Conservation (phyloP, 2,329 filamentous ascomycete genomes). For the Fusarium musae region DNA sequence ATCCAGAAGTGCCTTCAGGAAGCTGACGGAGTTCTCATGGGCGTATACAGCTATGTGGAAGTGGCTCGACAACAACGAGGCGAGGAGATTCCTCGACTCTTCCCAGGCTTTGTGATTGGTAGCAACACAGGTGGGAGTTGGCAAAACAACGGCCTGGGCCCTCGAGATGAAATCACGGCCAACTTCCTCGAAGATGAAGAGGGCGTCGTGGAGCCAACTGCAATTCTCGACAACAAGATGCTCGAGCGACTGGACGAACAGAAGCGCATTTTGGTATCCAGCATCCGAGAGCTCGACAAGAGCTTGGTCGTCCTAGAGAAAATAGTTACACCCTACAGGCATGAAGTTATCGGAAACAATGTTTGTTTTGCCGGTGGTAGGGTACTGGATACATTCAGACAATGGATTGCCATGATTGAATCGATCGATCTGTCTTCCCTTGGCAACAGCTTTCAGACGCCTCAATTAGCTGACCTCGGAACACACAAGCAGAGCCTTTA, state of each 20-base stretch:
- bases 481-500: conserved; percentile 93
- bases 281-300: conserved; percentile 88
- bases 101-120: conserved; percentile 92
- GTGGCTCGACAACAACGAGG: conserved; percentile 93
- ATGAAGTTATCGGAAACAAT: conserved; percentile 83
- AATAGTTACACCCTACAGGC: conserved; percentile 80
- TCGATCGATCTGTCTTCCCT: conserved; percentile 88
- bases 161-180: conserved; percentile 78
- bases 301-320: conserved; percentile 82
- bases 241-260: conserved; percentile 87
- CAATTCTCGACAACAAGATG: conserved; percentile 78
- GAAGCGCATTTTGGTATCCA: conserved; percentile 85
- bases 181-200: conserved; percentile 90
- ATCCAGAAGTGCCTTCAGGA: conserved; percentile 96
- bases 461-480: conserved; percentile 87
- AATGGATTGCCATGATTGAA: conserved; percentile 90
- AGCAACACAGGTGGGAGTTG: conserved; percentile 87
- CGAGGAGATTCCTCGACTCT: conserved; percentile 90
- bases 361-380: conserved; percentile 82
- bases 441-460: conserved; percentile 81
- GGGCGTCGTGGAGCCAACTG: conserved; percentile 74
- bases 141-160: conserved; percentile 76
- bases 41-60: conserved; percentile 96
- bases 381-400: conserved; percentile 88
- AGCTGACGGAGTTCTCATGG: conserved; percentile 93